These are phyloP conservation scores for Calonectria pauciramosa DNA, from an alignment of 2,329 filamentous ascomycete genomes.

Conservation along the genomic window DNA sequence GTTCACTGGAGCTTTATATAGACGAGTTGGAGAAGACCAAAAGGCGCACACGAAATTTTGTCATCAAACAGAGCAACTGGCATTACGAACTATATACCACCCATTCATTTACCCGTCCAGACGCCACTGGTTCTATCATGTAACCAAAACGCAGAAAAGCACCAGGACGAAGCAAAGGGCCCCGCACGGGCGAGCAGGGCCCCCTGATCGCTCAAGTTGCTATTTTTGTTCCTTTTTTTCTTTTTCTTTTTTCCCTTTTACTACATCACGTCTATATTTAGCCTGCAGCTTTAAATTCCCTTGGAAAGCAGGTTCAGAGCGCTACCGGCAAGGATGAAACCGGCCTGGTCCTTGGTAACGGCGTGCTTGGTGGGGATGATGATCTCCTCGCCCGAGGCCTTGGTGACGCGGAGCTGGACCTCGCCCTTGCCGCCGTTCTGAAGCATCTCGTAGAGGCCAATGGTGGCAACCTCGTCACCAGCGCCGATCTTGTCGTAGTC, in stretches of 20 bases:
- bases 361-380: slow-evolving; percentile 87
- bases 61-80: slow-evolving; percentile 38
- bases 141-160: slow-evolving; percentile 31
- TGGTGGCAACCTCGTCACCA: slow-evolving; percentile 85
- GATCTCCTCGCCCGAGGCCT: slow-evolving; percentile 72
- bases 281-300: slow-evolving; percentile 48
- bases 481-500: slow-evolving; percentile 90
- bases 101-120: slow-evolving; percentile 43
- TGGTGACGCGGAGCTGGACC: slow-evolving; percentile 78
- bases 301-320: slow-evolving; percentile 91
- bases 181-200: not conserved
- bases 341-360: slow-evolving; percentile 89
- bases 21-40: not conserved
- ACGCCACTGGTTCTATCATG: slow-evolving; percentile 41
- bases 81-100: slow-evolving; percentile 46
- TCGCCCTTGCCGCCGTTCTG: slow-evolving; percentile 82
- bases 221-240: not conserved
- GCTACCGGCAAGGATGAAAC: slow-evolving; percentile 93
- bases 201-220: not conserved
- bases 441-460: slow-evolving; percentile 88
- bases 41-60: not conserved
- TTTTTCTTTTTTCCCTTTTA: not conserved
- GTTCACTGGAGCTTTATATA: too few species aligned
- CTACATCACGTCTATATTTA: not conserved
- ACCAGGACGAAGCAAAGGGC: slow-evolving; percentile 5